Base-by-base conservation (phyloP, 106 monocot species). In the Apostasia ramifera region DNA sequence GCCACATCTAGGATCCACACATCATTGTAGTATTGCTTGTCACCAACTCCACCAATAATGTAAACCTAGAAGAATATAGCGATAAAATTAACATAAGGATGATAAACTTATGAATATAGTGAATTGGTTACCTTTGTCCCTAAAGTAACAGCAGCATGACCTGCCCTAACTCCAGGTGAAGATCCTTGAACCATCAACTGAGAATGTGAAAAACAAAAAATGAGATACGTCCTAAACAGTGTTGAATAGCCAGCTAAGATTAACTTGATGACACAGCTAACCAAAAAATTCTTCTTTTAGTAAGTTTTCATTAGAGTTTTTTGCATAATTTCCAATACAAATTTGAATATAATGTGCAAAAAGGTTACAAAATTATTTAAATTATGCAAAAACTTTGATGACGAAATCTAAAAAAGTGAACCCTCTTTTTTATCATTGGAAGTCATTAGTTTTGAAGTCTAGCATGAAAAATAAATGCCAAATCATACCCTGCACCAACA, bases 21-120 rank as follows among this genome's bases (percentile, higher is more conserved):
- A 80, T 95, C 95, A 59, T 78, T 88, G 51, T 95, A 95, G 61
- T 95, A 91, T 57, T 91, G 91, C 74, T 91, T 91, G 61, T 95
- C 95, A 4, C 95, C 91, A 42, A 95, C 95, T 13, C 95, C 95
- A 39, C 95, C 91, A 39, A 95, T 82, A 14, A 95, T 70, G 53
- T 86, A 95, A 65, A 95, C 79, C 95, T 95, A 62, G 52, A 79
- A 4, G 43, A 43, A 77, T 1, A 56, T 59, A 38, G 1, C 3
- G 41, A 39, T 3, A 66, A 64, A 80, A 8, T 59, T 61, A 40
- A 59, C 52, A 44, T 50, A 14, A 53, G 48, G 9, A 37, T 15
- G 15, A 11, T 48, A 63, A 62, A 49, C 1, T 47, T 45, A 43
- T 65, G 37, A 40, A 67, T 60, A 8, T 49, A 51, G n/a, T 53